Conservation (phyloP, 192 early-diverging fungal species). For the Coemansia sp. region DNA sequence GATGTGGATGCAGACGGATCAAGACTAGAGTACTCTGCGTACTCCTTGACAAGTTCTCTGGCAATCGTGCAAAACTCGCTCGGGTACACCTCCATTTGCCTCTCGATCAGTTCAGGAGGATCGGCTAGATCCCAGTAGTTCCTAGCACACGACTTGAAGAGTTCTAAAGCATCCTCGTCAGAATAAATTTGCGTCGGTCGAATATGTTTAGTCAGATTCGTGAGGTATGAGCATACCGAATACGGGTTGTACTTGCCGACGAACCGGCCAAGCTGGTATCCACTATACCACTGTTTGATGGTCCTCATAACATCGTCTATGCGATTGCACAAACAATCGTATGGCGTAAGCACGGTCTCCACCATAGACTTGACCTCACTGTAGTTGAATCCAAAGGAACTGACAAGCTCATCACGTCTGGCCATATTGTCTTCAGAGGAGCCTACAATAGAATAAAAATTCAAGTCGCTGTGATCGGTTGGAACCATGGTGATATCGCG, state of each 20-base stretch:
- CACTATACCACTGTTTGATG: conserved; percentile 25
- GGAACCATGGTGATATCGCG: no score
- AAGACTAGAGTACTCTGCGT: neutral
- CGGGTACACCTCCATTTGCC: conserved; percentile 22
- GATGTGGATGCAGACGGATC: no score
- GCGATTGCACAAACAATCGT: no score
- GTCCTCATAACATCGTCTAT: neutral
- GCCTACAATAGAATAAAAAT: no score
- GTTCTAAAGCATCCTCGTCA: neutral
- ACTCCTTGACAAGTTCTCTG: conserved; percentile 9
- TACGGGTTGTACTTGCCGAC: conserved; percentile 49
- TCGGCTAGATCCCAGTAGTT: conserved; percentile 28
- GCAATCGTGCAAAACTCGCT: conserved; percentile 17
- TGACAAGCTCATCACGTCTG: no score
- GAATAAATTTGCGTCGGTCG: conserved; percentile 2
- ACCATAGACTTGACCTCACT: no score
- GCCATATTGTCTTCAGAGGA: no score
- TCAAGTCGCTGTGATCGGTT: no score
- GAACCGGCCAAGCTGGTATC: conserved; percentile 36
- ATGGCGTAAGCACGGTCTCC: no score
- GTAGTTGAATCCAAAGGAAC: no score
- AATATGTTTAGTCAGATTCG: conserved; percentile 13
- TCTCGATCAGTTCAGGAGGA: conserved; percentile 22
- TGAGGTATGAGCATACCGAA: conserved; percentile 41
- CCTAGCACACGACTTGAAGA: conserved; percentile 14